phyloP scores from a whole-genome alignment of 108 stramenopile genomes.

The Phaeodactylum tricornutum region DNA sequence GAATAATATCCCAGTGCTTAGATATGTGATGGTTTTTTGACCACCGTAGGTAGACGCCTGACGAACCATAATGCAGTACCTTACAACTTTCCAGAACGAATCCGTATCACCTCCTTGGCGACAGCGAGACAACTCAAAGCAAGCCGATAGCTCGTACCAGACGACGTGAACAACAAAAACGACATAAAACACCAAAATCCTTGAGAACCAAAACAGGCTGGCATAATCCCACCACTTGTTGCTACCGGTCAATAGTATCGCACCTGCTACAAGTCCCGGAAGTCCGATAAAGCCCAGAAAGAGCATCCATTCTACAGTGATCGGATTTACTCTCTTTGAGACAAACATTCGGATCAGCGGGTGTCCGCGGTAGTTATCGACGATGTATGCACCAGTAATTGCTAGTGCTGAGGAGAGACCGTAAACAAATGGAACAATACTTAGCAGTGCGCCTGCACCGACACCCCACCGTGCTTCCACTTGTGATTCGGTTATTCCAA shows the following conservation, averaged over 20 bases:
- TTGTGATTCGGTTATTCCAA: no score
- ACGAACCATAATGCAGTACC: conserved; percentile 10
- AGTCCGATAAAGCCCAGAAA: conserved; percentile 33
- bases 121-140: conserved; percentile 8
- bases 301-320: conserved; percentile 20
- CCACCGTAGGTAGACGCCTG: conserved; percentile 8
- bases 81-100: conserved; percentile 4
- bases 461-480: no score
- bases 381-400: conserved; percentile 37
- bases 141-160: conserved; percentile 27
- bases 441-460: conserved; percentile 24
- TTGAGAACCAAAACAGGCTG: conserved; percentile 24
- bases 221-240: conserved; percentile 45
- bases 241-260: conserved; percentile 16
- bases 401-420: conserved; percentile 41
- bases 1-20: no score
- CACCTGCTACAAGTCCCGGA: conserved; percentile 24
- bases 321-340: not conserved
- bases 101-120: not conserved
- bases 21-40: not conserved
- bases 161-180: conserved; percentile 26
- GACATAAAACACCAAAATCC: conserved; percentile 22
- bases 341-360: conserved; percentile 17
- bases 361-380: conserved; percentile 36
- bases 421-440: conserved; percentile 33